These are phyloP conservation scores for Colletotrichum kahawae DNA, from an alignment of 2,329 filamentous ascomycete genomes.

Conservation along the genomic window DNA sequence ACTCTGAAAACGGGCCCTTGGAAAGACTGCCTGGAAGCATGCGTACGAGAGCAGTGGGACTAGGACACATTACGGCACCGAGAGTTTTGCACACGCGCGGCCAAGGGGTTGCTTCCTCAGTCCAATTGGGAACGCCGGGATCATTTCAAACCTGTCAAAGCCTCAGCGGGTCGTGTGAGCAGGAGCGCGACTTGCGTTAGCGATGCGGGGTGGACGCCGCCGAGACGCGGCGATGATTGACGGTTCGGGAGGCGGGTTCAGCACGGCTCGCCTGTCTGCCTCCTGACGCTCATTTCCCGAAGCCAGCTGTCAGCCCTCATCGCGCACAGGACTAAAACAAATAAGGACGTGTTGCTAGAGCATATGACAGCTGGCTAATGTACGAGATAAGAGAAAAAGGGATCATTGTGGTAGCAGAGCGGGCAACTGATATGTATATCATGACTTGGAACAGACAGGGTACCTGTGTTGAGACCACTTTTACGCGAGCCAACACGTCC, in stretches of 20 bases:
- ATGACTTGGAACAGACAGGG: background rate
- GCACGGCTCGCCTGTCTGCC: background rate
- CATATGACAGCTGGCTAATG: background rate
- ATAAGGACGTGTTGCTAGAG: background rate
- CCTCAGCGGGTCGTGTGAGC: conserved; percentile 16
- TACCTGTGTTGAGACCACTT: conserved; percentile 2
- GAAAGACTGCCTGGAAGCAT: background rate
- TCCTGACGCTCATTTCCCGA: conserved; percentile 11
- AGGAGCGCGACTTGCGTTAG: conserved; percentile 20
- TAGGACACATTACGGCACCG: background rate
- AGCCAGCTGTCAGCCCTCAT: background rate
- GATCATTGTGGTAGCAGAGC: background rate
- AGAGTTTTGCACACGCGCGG: background rate
- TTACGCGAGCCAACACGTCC: conserved; percentile 14
- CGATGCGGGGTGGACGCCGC: conserved; percentile 18
- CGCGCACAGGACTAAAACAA: background rate
- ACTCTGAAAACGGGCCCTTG: conserved; percentile 15
- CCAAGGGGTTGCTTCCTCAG: background rate
- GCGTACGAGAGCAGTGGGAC: conserved; percentile 1
- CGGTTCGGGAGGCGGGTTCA: background rate
- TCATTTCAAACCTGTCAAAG: background rate
- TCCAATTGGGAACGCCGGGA: conserved; percentile 15
- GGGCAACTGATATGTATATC: background rate
- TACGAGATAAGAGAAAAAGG: background rate
- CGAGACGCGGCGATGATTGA: conserved; percentile 2